Conservation (phyloP, 1,139 yeast genomes). For the Kluyveromyces sp. region DNA sequence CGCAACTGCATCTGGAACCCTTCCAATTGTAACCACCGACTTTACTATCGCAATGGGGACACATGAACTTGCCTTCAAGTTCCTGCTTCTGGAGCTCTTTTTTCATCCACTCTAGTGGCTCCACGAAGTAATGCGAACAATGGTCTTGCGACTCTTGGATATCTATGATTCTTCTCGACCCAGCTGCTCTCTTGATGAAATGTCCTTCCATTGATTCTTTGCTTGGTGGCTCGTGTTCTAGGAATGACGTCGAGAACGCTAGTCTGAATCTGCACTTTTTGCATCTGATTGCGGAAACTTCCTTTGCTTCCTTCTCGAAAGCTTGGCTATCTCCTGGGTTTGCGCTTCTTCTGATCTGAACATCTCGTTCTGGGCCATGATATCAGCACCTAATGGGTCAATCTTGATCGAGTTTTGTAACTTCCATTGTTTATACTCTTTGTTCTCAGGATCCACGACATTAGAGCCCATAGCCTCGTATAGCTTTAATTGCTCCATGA, state of each 20-base stretch:
- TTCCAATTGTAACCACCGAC: slow-evolving; percentile 92
- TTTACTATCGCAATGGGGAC: slow-evolving; percentile 79
- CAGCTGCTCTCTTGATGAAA: slow-evolving; percentile 54
- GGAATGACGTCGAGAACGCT: slow-evolving; percentile 39
- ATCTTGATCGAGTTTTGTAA: slow-evolving; percentile 32
- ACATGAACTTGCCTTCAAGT: slow-evolving; percentile 75
- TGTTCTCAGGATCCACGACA: slow-evolving; percentile 30
- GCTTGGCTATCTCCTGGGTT: slow-evolving; percentile 21
- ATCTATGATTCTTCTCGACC: slow-evolving; percentile 49
- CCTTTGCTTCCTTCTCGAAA: slow-evolving; percentile 20
- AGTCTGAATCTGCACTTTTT: slow-evolving; percentile 59
- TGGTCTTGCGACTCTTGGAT: slow-evolving; percentile 45
- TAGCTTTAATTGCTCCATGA: slow-evolving; percentile 59
- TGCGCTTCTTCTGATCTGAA: slow-evolving; percentile 24
- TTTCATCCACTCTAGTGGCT: slow-evolving; percentile 91
- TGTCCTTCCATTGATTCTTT: slow-evolving; percentile 53
- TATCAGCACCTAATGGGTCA: slow-evolving; percentile 31
- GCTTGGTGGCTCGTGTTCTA: slow-evolving; percentile 55
- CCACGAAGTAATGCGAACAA: slow-evolving; percentile 83
- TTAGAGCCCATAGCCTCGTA: slow-evolving; percentile 45
- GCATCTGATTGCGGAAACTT: slow-evolving; percentile 47
- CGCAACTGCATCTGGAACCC: slow-evolving; percentile 91
- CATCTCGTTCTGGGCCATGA: slow-evolving; percentile 28
- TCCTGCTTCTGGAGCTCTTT: slow-evolving; percentile 55
- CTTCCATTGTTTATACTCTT: slow-evolving; percentile 47